Conservation (phyloP, 2,329 filamentous ascomycete genomes). For the Fusarium proliferatum region DNA sequence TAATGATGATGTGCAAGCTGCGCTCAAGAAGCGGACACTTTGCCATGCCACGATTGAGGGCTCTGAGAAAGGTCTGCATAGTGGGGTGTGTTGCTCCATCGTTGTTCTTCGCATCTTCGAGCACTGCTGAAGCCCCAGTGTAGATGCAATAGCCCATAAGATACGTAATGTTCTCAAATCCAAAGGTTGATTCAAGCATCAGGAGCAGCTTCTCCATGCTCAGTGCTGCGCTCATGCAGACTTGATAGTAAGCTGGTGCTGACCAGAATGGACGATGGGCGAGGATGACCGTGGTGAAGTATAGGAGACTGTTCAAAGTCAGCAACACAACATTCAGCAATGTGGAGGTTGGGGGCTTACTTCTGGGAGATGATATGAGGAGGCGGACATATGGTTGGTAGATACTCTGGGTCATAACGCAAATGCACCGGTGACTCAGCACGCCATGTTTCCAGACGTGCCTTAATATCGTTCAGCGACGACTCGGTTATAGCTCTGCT, state of each 20-base stretch:
- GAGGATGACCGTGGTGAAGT: neutral
- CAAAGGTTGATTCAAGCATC: conserved; percentile 1
- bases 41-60: neutral
- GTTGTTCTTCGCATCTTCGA: neutral
- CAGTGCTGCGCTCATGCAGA: neutral
- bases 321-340: neutral
- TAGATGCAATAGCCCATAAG: conserved; percentile 13
- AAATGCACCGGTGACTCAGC: neutral
- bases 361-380: conserved; percentile 7
- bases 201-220: conserved; percentile 2
- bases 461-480: conserved; percentile 4
- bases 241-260: neutral
- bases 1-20: conserved; percentile 10
- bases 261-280: conserved; percentile 10
- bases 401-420: neutral
- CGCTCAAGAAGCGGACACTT: neutral
- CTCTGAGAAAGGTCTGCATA: conserved; percentile 4
- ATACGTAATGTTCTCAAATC: conserved; percentile 7
- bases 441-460: neutral
- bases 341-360: neutral
- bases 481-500: neutral
- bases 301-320: neutral
- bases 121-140: neutral
- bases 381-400: neutral
- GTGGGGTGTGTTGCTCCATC: neutral